These are phyloP conservation scores for Arachnomyces sp. DNA, from an alignment of 2,329 filamentous ascomycete species.

Conservation along the genomic window DNA sequence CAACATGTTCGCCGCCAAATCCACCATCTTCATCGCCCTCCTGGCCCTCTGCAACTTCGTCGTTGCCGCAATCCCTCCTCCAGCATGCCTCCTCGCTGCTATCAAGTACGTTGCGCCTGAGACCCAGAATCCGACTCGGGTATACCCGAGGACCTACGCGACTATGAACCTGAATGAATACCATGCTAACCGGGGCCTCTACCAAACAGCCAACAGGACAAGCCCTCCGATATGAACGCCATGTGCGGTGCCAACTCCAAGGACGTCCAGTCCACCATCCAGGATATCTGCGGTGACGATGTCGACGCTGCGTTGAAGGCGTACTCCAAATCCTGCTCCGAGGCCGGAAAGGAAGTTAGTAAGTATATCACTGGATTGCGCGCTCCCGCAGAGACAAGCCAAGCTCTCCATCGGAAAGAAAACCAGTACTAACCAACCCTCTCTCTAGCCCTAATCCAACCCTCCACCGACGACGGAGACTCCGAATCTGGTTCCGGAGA, in stretches of 20 bases:
- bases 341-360: constrained; percentile 35
- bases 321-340: constrained; percentile 31
- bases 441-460: constrained; percentile 9
- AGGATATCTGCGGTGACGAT: constrained; percentile 26
- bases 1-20: constrained; percentile 40
- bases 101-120: constrained; percentile 38
- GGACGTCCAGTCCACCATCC: constrained; percentile 30
- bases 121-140: background rate
- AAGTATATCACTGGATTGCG: constrained; percentile 17
- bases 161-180: background rate
- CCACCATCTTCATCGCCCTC: constrained; percentile 35
- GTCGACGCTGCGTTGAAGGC: constrained; percentile 28
- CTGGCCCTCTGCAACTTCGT: constrained; percentile 38
- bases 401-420: too few species aligned
- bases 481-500: constrained; percentile 15
- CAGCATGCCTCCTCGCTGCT: constrained; percentile 43
- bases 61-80: constrained; percentile 38
- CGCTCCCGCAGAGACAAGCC: background rate
- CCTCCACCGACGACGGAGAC: constrained; percentile 18
- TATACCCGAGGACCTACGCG: constrained; percentile 1
- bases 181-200: constrained; percentile 9
- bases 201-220: constrained; percentile 22
- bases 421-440: background rate
- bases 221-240: constrained; percentile 31
- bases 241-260: constrained; percentile 30